Evolutionary conservation across 768 basidiomycete species (phyloP).

Genomic region (Collybia nuda): DNA sequence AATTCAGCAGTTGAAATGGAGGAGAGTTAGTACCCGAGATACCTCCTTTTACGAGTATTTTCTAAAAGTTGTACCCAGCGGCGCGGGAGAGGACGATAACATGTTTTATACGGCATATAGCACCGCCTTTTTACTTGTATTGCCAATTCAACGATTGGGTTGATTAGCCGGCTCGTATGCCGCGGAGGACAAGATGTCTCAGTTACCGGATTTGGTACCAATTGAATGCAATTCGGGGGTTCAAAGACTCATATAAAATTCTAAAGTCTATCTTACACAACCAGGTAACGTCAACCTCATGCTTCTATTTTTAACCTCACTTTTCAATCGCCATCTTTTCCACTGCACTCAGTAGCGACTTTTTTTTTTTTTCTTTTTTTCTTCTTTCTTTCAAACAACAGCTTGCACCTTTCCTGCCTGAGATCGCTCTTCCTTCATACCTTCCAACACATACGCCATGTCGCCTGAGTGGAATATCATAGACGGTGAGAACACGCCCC

Average conservation of each 20-base stretch:
- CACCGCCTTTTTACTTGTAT: slow-evolving; percentile 10
- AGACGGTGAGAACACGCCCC: slow-evolving; percentile 10
- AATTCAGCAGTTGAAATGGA: slow-evolving; percentile 26
- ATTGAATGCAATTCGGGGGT: slow-evolving; percentile 21
- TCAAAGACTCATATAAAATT: slow-evolving; percentile 16
- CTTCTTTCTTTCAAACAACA: background rate
- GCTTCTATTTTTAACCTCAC: slow-evolving; percentile 13
- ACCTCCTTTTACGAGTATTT: no score
- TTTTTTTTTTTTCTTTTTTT: no score
- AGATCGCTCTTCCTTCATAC: no score
- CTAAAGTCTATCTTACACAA: slow-evolving; percentile 9
- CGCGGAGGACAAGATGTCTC: slow-evolving; percentile 22
- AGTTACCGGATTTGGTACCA: slow-evolving; percentile 13
- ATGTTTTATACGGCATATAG: no score
- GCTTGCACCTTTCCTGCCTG: background rate
- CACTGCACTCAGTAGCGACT: no score
- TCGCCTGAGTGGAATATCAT: slow-evolving; percentile 5
- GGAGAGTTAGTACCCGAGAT: no score
- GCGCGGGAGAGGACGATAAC: no score
- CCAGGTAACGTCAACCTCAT: slow-evolving; percentile 1
- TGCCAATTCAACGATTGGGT: background rate
- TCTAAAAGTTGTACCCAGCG: no score
- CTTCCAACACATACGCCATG: background rate
- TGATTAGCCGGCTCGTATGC: slow-evolving; percentile 1
- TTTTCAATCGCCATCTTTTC: slow-evolving; percentile 8